Percentiles rank a stretch among this genome's conserved stretches.
Conservation (phyloP, 306 rosid species). For the Urtica urens region DNA sequence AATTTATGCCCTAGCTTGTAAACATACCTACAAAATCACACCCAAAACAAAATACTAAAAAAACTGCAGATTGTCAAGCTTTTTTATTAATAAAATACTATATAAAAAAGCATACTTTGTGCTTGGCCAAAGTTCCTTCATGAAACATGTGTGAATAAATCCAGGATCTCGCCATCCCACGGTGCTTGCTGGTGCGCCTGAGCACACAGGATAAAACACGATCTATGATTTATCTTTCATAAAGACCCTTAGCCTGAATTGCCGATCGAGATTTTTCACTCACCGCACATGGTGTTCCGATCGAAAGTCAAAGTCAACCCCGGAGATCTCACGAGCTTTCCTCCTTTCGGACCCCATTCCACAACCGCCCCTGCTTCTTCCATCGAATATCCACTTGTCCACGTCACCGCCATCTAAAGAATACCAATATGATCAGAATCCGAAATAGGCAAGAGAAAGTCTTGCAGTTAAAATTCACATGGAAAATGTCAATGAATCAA, state of each 20-base stretch:
- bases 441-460: background rate
- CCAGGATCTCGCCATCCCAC: conserved; percentile 98
- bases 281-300: conserved; percentile 79
- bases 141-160: conserved; percentile 71
- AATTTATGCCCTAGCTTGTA: conserved; percentile 78
- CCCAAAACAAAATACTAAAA: too few species aligned
- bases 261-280: conserved; percentile 14
- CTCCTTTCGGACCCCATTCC: conserved; percentile 71
- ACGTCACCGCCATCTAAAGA: conserved; percentile 73
- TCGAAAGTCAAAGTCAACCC: conserved; percentile 79
- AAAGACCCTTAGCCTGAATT: too few species aligned
- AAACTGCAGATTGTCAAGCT: background rate
- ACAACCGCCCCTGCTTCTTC: conserved; percentile 71
- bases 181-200: conserved; percentile 91
- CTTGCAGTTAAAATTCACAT: background rate
- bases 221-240: too few species aligned
- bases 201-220: background rate
- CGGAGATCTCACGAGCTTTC: conserved; percentile 34
- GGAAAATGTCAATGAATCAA: background rate
- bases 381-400: conserved; percentile 92
- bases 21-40: conserved; percentile 36
- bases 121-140: conserved; percentile 83
- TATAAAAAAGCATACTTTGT: conserved; percentile 30
- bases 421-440: conserved; percentile 6
- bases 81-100: background rate